A percentile compares a stretch with the other conserved stretches of the same genome.
These are phyloP conservation scores for Globisporangium spiculum DNA, from an alignment of 352 stramenopile species.

Conservation along the genomic window DNA sequence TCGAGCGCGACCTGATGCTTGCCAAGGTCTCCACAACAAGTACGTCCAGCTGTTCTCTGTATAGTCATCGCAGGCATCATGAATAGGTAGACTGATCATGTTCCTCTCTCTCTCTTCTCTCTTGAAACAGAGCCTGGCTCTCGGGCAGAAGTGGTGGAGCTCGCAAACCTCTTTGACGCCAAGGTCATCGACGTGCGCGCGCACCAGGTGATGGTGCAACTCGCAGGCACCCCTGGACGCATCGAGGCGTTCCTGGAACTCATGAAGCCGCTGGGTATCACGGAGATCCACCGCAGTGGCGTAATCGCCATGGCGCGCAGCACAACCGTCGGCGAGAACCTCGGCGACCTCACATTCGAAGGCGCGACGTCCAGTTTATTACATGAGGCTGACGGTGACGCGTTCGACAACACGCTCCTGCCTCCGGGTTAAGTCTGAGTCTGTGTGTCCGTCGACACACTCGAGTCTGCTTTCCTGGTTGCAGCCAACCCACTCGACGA, in stretches of 20 bases:
- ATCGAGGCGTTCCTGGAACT: conserved; percentile 84
- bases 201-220: conserved; percentile 81
- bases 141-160: conserved; percentile 73
- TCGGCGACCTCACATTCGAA: conserved; percentile 70
- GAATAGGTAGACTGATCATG: not conserved
- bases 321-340: conserved; percentile 58
- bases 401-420: conserved; percentile 64
- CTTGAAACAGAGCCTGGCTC: conserved; percentile 43
- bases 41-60: conserved; percentile 28
- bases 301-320: conserved; percentile 84
- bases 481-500: not conserved
- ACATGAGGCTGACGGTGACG: conserved; percentile 57
- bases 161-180: conserved; percentile 82
- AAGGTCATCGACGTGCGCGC: conserved; percentile 85
- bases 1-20: conserved; percentile 87
- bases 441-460: not conserved
- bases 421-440: conserved; percentile 50
- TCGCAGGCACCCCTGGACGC: conserved; percentile 67
- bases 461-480: not conserved
- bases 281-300: conserved; percentile 80
- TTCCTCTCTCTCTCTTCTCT: not conserved
- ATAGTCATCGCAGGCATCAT: not conserved
- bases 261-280: conserved; percentile 79
- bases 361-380: conserved; percentile 71
- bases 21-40: conserved; percentile 79